Percentiles rank a stretch among this genome's conserved stretches.
phyloP scores from a whole-genome alignment of 345 rosid genomes.

The Toxicodendron radicans region DNA sequence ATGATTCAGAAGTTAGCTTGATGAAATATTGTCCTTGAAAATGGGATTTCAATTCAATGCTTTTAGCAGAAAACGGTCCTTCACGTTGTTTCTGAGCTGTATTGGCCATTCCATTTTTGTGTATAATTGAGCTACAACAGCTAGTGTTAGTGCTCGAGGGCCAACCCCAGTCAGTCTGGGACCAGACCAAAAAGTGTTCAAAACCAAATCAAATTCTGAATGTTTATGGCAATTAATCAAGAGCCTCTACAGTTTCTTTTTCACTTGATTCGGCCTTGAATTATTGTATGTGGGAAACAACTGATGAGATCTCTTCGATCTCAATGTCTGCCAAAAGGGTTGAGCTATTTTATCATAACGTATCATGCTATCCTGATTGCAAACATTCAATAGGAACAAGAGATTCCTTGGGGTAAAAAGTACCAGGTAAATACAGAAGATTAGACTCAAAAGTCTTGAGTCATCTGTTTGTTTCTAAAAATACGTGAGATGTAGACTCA shows the following conservation, averaged over 20 bases:
- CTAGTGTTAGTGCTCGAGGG: not conserved
- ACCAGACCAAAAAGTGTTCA: not conserved
- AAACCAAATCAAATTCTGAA: slow-evolving; percentile 6
- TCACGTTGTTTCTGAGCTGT: slow-evolving; percentile 2
- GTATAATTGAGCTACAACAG: not conserved
- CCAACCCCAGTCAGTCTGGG: not conserved
- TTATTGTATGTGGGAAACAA: not conserved
- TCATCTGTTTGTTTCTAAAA: no score
- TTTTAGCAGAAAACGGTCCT: not conserved
- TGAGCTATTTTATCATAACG: not conserved
- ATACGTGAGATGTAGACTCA: no score
- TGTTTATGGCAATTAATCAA: not conserved
- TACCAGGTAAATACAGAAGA: not conserved
- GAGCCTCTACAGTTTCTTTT: not conserved
- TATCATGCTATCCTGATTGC: not conserved
- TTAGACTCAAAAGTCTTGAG: not conserved
- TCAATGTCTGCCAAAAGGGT: slow-evolving; percentile 6
- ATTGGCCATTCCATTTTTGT: not conserved
- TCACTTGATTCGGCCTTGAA: not conserved
- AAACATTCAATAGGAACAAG: not conserved
- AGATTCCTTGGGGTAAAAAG: not conserved
- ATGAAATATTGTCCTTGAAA: not conserved
- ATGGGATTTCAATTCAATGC: not conserved
- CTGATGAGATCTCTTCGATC: not conserved
- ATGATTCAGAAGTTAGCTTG: not conserved